A percentile compares a stretch with the other conserved stretches of the same genome.
Evolutionary conservation across 768 basidiomycete species (phyloP).

Genomic region (Neoboletus magnificus): DNA sequence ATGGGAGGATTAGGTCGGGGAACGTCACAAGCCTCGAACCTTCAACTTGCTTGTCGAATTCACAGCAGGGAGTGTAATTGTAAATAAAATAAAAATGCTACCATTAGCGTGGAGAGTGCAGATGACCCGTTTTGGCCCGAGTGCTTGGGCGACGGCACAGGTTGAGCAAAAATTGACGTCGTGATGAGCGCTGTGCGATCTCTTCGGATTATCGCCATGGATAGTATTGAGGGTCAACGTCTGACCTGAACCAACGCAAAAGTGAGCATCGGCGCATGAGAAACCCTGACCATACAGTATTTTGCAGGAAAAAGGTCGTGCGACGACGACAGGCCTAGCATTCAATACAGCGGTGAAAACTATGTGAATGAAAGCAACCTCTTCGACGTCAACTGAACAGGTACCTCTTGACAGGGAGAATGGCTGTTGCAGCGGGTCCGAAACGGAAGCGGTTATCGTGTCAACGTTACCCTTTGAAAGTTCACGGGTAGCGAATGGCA

Average conservation of each 20-base stretch:
- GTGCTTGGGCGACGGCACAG: neutral
- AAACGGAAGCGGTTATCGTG: conserved; percentile 5
- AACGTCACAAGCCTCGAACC: conserved; percentile 49
- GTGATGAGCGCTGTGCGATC: too few relatives aligned
- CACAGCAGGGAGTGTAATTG: neutral
- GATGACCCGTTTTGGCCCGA: neutral
- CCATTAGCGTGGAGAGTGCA: neutral
- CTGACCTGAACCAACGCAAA: too few relatives aligned
- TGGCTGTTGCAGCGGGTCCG: conserved; percentile 5
- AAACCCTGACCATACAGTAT: too few relatives aligned
- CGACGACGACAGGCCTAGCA: neutral
- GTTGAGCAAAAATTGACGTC: neutral
- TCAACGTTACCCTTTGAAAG: neutral
- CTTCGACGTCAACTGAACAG: too few relatives aligned
- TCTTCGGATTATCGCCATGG: too few relatives aligned
- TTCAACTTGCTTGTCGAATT: conserved; percentile 31
- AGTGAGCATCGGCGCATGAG: too few relatives aligned
- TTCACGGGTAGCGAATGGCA: neutral
- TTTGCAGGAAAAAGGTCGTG: too few relatives aligned
- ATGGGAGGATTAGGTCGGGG: conserved; percentile 58
- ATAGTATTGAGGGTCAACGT: neutral
- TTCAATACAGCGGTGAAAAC: neutral
- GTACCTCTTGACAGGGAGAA: neutral
- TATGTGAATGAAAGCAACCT: neutral
- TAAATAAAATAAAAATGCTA: neutral